Conservation (phyloP, 2,329 filamentous ascomycete species). For the Penicillium sp. region DNA sequence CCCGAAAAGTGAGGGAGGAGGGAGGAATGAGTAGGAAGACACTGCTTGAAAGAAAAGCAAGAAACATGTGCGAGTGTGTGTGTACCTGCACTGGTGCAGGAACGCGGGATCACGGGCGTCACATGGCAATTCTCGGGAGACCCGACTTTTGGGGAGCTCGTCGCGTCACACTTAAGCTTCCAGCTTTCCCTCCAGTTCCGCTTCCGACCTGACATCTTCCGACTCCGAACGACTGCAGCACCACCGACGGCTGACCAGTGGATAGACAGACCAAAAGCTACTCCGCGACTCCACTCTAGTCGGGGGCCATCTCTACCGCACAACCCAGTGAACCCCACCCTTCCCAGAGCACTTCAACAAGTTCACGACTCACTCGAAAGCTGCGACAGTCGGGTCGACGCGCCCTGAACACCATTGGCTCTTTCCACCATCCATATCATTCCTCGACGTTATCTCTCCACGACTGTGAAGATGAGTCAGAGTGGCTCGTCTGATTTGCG, state of each 20-base stretch:
- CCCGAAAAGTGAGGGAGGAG: constrained; percentile 3
- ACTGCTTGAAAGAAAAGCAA: constrained; percentile 1
- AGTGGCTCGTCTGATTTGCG: constrained; percentile 43
- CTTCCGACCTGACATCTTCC: neutral
- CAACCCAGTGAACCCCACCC: neutral
- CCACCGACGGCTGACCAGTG: too few species aligned
- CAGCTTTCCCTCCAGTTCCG: too few species aligned
- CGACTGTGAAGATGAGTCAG: constrained; percentile 25
- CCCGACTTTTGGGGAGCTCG: neutral
- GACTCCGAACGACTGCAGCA: too few species aligned
- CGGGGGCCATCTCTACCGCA: constrained; percentile 1
- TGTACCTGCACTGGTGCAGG: neutral
- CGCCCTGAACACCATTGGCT: neutral
- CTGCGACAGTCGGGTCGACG: too few species aligned
- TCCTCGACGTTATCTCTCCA: constrained; percentile 1
- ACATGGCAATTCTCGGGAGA: constrained; percentile 17
- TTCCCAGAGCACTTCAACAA: neutral
- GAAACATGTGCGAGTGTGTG: constrained; percentile 8
- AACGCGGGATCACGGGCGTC: constrained; percentile 17
- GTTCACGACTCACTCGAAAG: too few species aligned
- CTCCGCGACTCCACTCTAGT: constrained; percentile 7
- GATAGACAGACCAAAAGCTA: neutral
- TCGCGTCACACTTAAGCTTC: too few species aligned
- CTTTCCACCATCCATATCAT: neutral
- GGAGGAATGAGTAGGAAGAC: neutral